Base-by-base conservation (phyloP, 345 rosid species). In the Boechera divaricarpa region DNA sequence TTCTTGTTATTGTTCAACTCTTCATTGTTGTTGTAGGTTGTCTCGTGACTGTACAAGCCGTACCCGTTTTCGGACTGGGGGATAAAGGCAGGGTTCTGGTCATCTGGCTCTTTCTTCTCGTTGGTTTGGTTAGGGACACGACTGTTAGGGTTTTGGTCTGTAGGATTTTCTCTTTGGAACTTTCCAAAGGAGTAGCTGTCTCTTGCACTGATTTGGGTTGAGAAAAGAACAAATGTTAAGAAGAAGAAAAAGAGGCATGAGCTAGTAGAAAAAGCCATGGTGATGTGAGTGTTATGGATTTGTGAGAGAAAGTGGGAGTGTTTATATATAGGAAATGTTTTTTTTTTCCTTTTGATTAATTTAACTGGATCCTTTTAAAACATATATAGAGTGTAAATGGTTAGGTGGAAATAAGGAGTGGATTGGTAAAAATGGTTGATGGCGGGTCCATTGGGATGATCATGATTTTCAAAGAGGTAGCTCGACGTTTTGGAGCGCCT, bases 31-130 rank as follows among this genome's bases (percentile, higher is more conserved):
- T 56, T 74, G 56, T 74, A 36, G 54, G 79, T 56, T 36, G 79
- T 56, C 68, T 76, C 78, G 4, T 63, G 80, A 10, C 83, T 75
- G 29, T 77, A 76, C 61, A 80, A 72, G 42, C 83, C 83, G 8
- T 71, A 80, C 10, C 83, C 75, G 42, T 32, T 76, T 58, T 6
- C 71, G 0, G 80, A 12, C 41, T 80, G 15, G 15, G 80, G 74
- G 54, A 65, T 33, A 62, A 80, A 80, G 16, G 64, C 9, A 60
- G 83, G 83, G 32, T 80, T 77, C 61, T 55, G 64, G 54, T 73
- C 41, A n/a, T 45, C 72, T 69, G 44, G 65, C 55, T 74, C 63
- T 53, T 15, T 66, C 54, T 33, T 73, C 42, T 73, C 78, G 44
- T 55, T 74, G 70, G 72, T 60, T 54, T 68, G 58, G 45, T 36